Conservation (phyloP, 495 filamentous ascomycete genomes). For the Ramalina intermedia region DNA sequence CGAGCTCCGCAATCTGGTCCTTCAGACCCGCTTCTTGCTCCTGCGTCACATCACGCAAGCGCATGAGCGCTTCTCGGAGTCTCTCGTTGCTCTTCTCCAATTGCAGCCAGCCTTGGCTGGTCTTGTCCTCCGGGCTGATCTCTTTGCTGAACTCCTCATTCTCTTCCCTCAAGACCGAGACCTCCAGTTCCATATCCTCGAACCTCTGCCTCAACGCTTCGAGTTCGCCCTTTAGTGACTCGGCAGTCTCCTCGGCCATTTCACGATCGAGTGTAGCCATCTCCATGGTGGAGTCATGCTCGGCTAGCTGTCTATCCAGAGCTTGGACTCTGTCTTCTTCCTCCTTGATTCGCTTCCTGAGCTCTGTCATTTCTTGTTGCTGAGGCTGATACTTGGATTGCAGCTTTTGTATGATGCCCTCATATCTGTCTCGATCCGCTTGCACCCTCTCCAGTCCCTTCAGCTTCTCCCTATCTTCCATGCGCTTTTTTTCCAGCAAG, state of each 20-base stretch:
- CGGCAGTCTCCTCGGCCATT: conserved; percentile 90
- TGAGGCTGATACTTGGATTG: conserved; percentile 81
- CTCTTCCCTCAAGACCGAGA: conserved; percentile 76
- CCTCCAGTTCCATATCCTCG: conserved; percentile 78
- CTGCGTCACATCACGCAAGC: conserved; percentile 72
- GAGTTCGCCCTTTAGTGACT: conserved; percentile 64
- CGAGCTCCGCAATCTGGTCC: conserved; percentile 60
- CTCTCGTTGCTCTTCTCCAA: conserved; percentile 83
- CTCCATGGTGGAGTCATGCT: conserved; percentile 74
- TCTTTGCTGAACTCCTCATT: conserved; percentile 68
- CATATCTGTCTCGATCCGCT: conserved; percentile 70
- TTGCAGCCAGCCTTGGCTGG: conserved; percentile 75
- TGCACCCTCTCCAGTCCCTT: conserved; percentile 65
- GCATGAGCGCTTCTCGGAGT: conserved; percentile 70
- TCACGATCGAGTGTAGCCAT: conserved; percentile 81
- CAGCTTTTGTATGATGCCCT: conserved; percentile 79
- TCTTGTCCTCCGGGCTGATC: conserved; percentile 77
- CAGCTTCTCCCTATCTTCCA: conserved; percentile 78
- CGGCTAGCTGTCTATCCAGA: conserved; percentile 58
- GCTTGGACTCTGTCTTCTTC: conserved; percentile 50
- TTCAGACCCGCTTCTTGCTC: conserved; percentile 70
- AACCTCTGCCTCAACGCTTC: conserved; percentile 57
- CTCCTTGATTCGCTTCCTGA: conserved; percentile 66
- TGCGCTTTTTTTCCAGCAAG: conserved; percentile 65
- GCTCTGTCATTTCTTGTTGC: conserved; percentile 61